Base-by-base conservation (phyloP, 169 alveolate genomes). In the Plasmodium fragile region DNA sequence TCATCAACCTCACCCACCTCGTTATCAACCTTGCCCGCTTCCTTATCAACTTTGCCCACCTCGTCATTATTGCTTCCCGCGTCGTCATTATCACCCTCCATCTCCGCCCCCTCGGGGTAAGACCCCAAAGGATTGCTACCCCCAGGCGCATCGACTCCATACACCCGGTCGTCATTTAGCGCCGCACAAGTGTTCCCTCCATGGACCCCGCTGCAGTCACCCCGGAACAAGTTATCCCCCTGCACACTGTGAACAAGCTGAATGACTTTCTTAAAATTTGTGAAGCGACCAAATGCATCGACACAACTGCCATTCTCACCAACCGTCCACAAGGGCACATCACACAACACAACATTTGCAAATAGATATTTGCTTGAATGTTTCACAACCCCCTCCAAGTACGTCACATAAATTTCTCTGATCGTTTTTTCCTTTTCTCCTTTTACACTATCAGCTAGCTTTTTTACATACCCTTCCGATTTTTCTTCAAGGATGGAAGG, bases 191-290 rank as follows among this genome's bases (percentile, higher is more conserved):
- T 2, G 2, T 49, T 70, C 11, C 7, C n/a, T 16, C 13, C 41
- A 53, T 16, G 36, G 75, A 65, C 4, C 18, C 7, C 28, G 39
- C 34, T 22, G 73, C 32, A 32, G 30, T 45, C 36, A 32, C 82
- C 32, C 3, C 73, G 13, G 73, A 43, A 43, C 53, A 43, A 6
- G 53, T 43, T 10, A 43, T 43, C 59, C 18, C 59, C 82, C 32
- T 85, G 49, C 59, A 18, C 79, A 59, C 18, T 75, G 80, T 85
- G 45, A 43, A 85, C 43, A n/a, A 85, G 79, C 22, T 85, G 85
- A 32, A 85, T 32, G 16, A 85, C 13, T n/a, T 85, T 85, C 32
- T 32, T 85, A 32, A 59, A 36, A 16, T 85, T 82, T 25, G 41
- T 30, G n/a, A 85, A 41, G 34, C 80, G 59, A 18, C 6, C 55